phyloP scores from a whole-genome alignment of 306 rosid species.

The Hippophae tibetana region DNA sequence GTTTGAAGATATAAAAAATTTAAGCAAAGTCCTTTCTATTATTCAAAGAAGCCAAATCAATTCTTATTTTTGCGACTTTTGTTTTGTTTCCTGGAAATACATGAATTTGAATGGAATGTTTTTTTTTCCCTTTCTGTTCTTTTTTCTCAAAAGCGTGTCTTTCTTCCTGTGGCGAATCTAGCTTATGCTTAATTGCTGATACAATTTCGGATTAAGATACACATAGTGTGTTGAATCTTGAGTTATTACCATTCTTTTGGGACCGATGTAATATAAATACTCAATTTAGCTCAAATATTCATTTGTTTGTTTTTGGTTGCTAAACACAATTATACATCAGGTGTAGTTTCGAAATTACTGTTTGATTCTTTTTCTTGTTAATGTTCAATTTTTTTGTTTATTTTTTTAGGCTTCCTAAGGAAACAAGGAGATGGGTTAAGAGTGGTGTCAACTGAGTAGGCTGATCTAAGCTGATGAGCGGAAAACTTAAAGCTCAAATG shows the following conservation, averaged over 20 bases:
- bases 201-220: slow-evolving; percentile 13
- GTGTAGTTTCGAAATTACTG: background rate
- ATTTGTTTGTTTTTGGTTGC: background rate
- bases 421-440: slow-evolving; percentile 4
- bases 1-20: too few species aligned
- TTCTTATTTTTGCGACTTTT: too few species aligned
- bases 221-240: slow-evolving; percentile 19
- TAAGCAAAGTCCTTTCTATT: too few species aligned
- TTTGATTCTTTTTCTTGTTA: background rate
- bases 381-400: background rate
- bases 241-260: slow-evolving; percentile 22
- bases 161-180: background rate
- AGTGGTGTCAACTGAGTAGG: too few species aligned
- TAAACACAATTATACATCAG: background rate
- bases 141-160: slow-evolving; percentile 6
- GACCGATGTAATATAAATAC: slow-evolving; percentile 5
- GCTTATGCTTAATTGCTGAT: slow-evolving; percentile 14
- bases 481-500: too few species aligned
- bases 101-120: too few species aligned
- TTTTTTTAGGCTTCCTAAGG: background rate
- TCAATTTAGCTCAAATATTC: background rate
- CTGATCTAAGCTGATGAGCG: too few species aligned
- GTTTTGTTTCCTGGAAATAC: too few species aligned
- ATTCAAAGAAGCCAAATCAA: too few species aligned
- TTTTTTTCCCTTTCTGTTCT: slow-evolving; percentile 1